Evolutionary conservation across 306 rosid genomes (phyloP).

Genomic region (Citrullus amarus): DNA sequence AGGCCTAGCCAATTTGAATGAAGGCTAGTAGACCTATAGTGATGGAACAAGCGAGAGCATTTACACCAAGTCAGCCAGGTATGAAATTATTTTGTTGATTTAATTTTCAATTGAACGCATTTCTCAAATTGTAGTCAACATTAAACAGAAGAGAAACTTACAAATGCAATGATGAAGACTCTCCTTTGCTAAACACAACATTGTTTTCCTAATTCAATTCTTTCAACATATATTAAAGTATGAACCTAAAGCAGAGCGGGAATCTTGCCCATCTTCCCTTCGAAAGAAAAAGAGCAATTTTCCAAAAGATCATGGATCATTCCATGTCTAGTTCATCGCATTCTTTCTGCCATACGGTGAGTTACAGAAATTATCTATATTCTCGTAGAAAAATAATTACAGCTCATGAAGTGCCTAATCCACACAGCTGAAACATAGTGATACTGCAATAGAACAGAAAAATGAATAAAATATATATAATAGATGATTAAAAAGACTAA

Average conservation of each 20-base stretch:
- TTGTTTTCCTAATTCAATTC: not conserved
- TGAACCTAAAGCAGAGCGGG: not conserved
- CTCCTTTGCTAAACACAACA: not conserved
- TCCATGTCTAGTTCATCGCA: not conserved
- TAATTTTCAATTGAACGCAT: not conserved
- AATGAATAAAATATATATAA: not conserved
- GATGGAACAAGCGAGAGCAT: not conserved
- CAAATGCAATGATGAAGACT: not conserved
- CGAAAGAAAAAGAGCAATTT: not conserved
- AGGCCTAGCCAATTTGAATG: too few relatives aligned
- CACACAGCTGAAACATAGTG: not conserved
- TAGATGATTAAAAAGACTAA: not conserved
- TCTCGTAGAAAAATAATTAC: not conserved
- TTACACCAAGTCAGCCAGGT: not conserved
- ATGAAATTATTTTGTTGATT: not conserved
- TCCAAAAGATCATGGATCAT: not conserved
- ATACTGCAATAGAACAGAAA: not conserved
- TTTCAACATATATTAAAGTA: not conserved
- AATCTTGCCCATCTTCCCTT: not conserved
- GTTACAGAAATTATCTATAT: not conserved
- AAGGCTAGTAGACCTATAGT: too few relatives aligned
- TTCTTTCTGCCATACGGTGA: not conserved
- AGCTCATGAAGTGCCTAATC: not conserved
- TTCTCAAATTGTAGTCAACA: not conserved
- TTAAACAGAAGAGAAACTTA: not conserved